Evolutionary conservation across 352 stramenopile genomes (phyloP).

Genomic region (Peronosclerospora sorghi): DNA sequence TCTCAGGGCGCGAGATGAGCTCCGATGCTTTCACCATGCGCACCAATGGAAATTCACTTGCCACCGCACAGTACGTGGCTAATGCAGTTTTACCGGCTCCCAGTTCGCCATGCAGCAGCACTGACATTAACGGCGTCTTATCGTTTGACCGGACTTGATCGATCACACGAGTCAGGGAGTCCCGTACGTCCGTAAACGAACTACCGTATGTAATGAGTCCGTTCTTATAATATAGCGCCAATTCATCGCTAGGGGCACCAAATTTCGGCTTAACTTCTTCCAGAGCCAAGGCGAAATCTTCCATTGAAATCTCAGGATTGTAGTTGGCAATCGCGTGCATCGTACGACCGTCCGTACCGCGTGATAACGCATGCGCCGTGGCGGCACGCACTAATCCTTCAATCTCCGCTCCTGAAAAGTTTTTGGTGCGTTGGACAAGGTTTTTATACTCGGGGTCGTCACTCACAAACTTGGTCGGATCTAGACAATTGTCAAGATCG

Average conservation of each 20-base stretch:
- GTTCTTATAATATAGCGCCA: slow-evolving; percentile 92
- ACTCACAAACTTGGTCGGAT: slow-evolving; percentile 48
- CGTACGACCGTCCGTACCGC: slow-evolving; percentile 72
- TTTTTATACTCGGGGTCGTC: slow-evolving; percentile 76
- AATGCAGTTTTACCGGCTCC: slow-evolving; percentile 95
- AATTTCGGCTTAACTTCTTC: slow-evolving; percentile 97
- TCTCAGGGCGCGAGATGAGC: slow-evolving; percentile 93
- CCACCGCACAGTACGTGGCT: slow-evolving; percentile 92
- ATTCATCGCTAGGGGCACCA: slow-evolving; percentile 89
- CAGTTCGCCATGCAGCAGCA: slow-evolving; percentile 92
- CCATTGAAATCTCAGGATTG: slow-evolving; percentile 68
- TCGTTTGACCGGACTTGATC: slow-evolving; percentile 91
- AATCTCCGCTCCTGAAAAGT: slow-evolving; percentile 98
- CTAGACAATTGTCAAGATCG: slow-evolving; percentile 63
- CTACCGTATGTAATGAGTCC: slow-evolving; percentile 94
- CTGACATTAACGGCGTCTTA: slow-evolving; percentile 94
- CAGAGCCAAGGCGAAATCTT: slow-evolving; percentile 93
- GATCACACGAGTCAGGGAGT: slow-evolving; percentile 88
- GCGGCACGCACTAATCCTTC: slow-evolving; percentile 96
- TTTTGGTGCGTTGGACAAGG: slow-evolving; percentile 94
- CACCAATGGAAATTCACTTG: slow-evolving; percentile 96
- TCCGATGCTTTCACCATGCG: slow-evolving; percentile 95
- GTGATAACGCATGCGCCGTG: slow-evolving; percentile 73
- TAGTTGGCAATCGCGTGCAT: slow-evolving; percentile 77
- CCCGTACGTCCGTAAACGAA: slow-evolving; percentile 89